These are phyloP conservation scores for Fraxinus platypoda DNA, from an alignment of 305 asterid species.

Conservation along the genomic window DNA sequence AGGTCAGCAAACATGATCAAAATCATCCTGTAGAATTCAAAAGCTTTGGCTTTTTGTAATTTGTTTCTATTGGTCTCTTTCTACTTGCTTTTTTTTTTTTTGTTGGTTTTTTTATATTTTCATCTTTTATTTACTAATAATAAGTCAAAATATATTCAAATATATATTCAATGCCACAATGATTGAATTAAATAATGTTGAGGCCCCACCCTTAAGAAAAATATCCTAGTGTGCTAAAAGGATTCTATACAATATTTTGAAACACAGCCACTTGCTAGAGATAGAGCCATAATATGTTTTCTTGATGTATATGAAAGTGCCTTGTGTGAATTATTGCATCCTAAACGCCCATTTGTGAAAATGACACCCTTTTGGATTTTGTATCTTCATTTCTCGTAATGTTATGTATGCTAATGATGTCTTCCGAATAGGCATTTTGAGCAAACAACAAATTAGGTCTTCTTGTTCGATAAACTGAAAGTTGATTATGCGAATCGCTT, in stretches of 20 bases:
- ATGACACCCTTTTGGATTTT: not conserved
- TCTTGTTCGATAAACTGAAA: too few species aligned
- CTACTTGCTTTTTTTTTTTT: not conserved
- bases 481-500: not conserved
- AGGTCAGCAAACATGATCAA: not conserved
- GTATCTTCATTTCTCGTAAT: not conserved
- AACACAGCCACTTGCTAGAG: not conserved
- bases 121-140: not conserved
- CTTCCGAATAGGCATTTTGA: not conserved
- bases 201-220: not conserved
- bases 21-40: not conserved
- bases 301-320: not conserved
- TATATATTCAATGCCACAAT: not conserved
- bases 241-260: not conserved
- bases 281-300: not conserved
- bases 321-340: not conserved
- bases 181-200: constrained; percentile 6
- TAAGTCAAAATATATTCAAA: not conserved
- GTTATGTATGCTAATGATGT: not conserved
- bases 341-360: not conserved
- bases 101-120: not conserved
- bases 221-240: not conserved
- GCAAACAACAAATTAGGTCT: too few species aligned
- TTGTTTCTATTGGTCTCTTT: not conserved
- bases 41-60: not conserved